phyloP scores from a whole-genome alignment of 495 filamentous ascomycete genomes.

The Bombardia bombarda region DNA sequence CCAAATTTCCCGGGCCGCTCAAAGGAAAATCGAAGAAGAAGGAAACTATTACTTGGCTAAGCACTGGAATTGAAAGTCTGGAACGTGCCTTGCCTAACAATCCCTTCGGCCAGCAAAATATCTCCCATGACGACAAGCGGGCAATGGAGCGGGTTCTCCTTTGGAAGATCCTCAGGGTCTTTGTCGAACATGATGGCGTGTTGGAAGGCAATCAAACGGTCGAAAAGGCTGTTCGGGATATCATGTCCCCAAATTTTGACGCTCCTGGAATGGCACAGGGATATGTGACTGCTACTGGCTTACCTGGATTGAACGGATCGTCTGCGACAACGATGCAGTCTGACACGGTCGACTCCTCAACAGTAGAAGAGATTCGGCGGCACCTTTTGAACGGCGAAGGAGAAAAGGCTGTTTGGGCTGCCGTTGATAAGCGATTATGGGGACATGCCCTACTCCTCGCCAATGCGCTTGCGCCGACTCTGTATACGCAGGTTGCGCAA shows the following conservation, averaged over 20 bases:
- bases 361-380: constrained; percentile 60
- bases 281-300: constrained; percentile 23
- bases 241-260: constrained; percentile 56
- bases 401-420: constrained; percentile 88
- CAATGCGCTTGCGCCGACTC: constrained; percentile 57
- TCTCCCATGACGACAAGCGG: constrained; percentile 50
- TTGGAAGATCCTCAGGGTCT: constrained; percentile 74
- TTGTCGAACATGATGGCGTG: constrained; percentile 80
- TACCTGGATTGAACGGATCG: constrained; percentile 13
- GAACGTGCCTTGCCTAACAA: constrained; percentile 52
- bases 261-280: constrained; percentile 19
- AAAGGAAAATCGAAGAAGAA: constrained; percentile 92
- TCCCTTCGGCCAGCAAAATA: constrained; percentile 31
- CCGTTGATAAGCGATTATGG: constrained; percentile 91
- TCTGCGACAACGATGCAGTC: constrained; percentile 26
- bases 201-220: constrained; percentile 67
- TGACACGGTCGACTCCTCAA: constrained; percentile 58
- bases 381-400: constrained; percentile 71
- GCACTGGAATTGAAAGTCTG: constrained; percentile 59
- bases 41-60: constrained; percentile 78
- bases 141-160: constrained; percentile 75
- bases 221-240: constrained; percentile 61
- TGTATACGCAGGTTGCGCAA: constrained; percentile 87
- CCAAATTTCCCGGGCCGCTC: constrained; percentile 83
- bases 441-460: constrained; percentile 91